These are phyloP conservation scores for Akebia trifoliata DNA, from an alignment of 164 flowering plant genomes.

Conservation along the genomic window DNA sequence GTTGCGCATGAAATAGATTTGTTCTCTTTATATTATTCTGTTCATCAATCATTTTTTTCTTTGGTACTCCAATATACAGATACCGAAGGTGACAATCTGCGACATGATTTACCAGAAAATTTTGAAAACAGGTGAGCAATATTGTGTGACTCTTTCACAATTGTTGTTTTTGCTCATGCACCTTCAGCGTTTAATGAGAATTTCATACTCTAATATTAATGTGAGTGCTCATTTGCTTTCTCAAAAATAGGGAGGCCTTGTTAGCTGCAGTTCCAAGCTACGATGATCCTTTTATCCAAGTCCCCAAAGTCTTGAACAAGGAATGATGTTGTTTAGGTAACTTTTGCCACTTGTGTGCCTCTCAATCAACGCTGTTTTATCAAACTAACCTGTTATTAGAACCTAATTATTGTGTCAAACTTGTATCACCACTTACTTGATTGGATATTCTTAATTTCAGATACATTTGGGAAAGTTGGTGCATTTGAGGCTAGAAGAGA, in stretches of 20 bases:
- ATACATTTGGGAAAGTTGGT: too few relatives aligned
- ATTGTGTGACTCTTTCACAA: not conserved
- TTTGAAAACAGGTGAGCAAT: conserved; percentile 70
- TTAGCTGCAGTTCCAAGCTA: conserved; percentile 68
- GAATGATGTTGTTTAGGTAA: conserved; percentile 34
- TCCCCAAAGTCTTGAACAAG: conserved; percentile 85
- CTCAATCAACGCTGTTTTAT: too few relatives aligned
- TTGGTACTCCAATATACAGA: too few relatives aligned
- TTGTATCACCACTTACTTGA: too few relatives aligned
- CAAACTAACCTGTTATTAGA: too few relatives aligned
- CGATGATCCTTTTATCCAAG: conserved; percentile 76
- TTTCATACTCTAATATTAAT: not conserved
- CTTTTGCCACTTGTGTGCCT: not conserved
- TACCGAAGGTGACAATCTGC: conserved; percentile 52
- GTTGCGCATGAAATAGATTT: too few relatives aligned
- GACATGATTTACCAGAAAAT: conserved; percentile 58
- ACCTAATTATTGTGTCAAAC: too few relatives aligned
- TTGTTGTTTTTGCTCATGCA: not conserved
- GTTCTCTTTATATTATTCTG: not conserved
- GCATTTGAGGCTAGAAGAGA: too few relatives aligned
- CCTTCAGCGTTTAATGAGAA: not conserved
- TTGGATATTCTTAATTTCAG: too few relatives aligned
- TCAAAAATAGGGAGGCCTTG: conserved; percentile 49
- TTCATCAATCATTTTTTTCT: not conserved
- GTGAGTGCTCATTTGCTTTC: conserved; percentile 1